Evolutionary conservation across 345 rosid genomes (phyloP).

Genomic region (Rhizophora mangle): DNA sequence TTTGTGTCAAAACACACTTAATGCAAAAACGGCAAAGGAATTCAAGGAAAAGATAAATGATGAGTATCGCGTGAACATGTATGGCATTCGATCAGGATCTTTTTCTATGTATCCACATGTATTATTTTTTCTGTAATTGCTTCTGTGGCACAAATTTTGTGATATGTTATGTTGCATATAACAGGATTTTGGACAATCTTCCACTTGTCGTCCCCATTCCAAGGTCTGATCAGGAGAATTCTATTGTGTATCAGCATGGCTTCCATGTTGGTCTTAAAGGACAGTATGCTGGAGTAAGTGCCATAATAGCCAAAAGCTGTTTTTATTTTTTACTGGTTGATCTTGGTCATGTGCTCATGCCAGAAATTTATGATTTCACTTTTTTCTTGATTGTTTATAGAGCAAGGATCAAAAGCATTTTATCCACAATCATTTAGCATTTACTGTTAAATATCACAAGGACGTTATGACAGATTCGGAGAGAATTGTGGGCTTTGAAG

Average conservation of each 20-base stretch:
- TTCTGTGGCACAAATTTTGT: constrained; percentile 1
- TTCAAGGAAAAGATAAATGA: constrained; percentile 81
- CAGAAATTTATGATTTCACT: background rate
- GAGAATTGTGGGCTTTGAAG: constrained; percentile 91
- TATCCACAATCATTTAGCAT: constrained; percentile 74
- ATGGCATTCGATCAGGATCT: constrained; percentile 17
- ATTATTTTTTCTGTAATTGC: background rate
- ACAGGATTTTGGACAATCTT: constrained; percentile 80
- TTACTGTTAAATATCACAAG: constrained; percentile 71
- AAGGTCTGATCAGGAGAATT: constrained; percentile 47
- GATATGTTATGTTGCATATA: background rate
- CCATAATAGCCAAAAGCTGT: constrained; percentile 3
- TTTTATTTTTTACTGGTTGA: background rate
- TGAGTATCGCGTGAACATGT: constrained; percentile 86
- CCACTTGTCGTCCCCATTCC: constrained; percentile 58
- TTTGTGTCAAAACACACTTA: constrained; percentile 47
- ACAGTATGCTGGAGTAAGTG: constrained; percentile 61
- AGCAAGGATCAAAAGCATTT: constrained; percentile 77
- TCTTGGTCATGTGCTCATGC: constrained; percentile 1
- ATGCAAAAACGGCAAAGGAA: constrained; percentile 54
- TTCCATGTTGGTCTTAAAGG: constrained; percentile 62
- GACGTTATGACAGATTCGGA: constrained; percentile 55
- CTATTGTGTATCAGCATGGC: constrained; percentile 57
- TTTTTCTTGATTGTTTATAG: constrained; percentile 36
- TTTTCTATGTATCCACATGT: background rate